phyloP scores from a whole-genome alignment of 139 green algal species.

The Diplosphaera chodatii region DNA sequence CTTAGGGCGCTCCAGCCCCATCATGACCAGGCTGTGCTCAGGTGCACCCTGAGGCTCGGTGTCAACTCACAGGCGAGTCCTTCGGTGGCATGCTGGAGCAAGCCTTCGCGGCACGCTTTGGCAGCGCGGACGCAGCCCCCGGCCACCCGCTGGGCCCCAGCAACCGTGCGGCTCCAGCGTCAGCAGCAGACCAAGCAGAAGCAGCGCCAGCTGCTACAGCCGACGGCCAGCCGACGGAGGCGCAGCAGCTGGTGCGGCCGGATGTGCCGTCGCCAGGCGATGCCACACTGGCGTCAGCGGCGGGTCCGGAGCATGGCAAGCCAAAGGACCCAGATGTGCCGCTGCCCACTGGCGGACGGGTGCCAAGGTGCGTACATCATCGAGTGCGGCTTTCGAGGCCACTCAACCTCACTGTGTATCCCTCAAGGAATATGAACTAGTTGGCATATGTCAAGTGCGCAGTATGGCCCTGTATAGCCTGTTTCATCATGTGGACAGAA shows the following conservation, averaged over 20 bases:
- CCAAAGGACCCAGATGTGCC: neutral
- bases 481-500: no score
- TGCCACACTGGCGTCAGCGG: neutral
- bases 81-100: conserved; percentile 20
- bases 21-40: no score
- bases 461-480: no score
- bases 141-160: neutral
- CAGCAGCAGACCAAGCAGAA: neutral
- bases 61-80: conserved; percentile 4
- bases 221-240: no score
- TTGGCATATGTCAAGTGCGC: no score
- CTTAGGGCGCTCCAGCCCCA: no score
- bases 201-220: neutral
- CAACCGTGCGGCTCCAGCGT: neutral
- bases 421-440: no score
- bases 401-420: no score
- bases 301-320: neutral
- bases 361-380: no score
- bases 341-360: neutral
- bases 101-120: conserved; percentile 10
- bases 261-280: neutral
- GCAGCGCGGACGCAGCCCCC: neutral
- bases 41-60: no score
- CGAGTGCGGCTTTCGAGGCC: no score
- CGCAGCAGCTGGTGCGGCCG: neutral